These are phyloP conservation scores for Trichoderma atrobrunneum DNA, from an alignment of 2,329 filamentous ascomycete species.

Conservation along the genomic window DNA sequence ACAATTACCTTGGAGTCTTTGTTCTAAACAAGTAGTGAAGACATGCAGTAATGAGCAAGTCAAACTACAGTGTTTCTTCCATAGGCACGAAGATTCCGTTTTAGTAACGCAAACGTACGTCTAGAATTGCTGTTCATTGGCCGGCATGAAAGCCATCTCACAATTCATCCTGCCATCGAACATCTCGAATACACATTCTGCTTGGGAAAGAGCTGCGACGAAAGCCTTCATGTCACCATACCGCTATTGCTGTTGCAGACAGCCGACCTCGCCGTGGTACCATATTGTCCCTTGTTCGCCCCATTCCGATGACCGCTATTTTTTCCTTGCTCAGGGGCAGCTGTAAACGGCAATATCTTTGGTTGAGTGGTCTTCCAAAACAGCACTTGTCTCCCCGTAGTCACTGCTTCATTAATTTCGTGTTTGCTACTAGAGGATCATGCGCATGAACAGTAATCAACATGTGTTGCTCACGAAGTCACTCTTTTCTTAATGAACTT, in stretches of 20 bases:
- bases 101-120: neutral
- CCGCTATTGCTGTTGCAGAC: neutral
- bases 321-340: neutral
- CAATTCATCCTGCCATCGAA: neutral
- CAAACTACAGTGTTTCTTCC: neutral
- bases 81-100: neutral
- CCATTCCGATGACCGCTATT: neutral
- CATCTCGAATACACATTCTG: neutral
- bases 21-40: neutral
- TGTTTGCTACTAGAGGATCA: neutral
- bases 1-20: neutral
- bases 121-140: neutral
- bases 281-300: neutral
- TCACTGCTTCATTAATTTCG: neutral
- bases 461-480: neutral
- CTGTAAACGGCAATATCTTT: neutral
- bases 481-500: neutral
- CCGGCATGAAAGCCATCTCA: neutral
- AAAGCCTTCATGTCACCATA: neutral
- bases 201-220: too few species aligned
- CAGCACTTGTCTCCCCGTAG: neutral
- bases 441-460: neutral
- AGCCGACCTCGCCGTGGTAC: neutral
- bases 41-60: neutral
- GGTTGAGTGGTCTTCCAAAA: neutral